These are phyloP conservation scores for Pythium insidiosum DNA, from an alignment of 352 stramenopile species.

Conservation along the genomic window DNA sequence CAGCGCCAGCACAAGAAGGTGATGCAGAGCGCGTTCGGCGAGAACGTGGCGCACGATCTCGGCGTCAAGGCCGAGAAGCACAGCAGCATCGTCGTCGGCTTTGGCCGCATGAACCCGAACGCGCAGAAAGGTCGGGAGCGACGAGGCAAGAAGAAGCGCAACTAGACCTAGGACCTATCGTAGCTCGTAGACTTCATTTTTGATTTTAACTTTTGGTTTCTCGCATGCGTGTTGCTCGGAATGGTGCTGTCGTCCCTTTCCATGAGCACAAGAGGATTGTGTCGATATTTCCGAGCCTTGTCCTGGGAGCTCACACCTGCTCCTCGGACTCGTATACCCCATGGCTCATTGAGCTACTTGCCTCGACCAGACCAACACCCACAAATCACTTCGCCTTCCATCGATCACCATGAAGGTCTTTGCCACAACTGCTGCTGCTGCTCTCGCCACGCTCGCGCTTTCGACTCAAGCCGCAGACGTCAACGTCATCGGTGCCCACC, in stretches of 20 bases:
- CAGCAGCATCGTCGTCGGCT: conserved; percentile 88
- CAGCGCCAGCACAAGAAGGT: conserved; percentile 89
- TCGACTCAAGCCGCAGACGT: background rate
- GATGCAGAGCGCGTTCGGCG: conserved; percentile 91
- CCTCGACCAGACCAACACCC: too few species aligned
- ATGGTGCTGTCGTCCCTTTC: too few species aligned
- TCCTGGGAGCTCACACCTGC: too few species aligned
- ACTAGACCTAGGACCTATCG: conserved; percentile 25
- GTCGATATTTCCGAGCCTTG: too few species aligned
- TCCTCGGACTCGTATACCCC: too few species aligned
- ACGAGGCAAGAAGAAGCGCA: conserved; percentile 96
- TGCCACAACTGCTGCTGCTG: background rate
- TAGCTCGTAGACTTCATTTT: too few species aligned
- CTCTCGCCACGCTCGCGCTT: background rate
- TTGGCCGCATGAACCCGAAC: conserved; percentile 96
- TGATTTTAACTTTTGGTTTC: too few species aligned
- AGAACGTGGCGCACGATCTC: conserved; percentile 91
- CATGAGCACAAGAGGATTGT: too few species aligned
- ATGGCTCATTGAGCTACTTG: too few species aligned
- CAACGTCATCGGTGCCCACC: background rate
- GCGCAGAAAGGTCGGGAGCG: conserved; percentile 93
- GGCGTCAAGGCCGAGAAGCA: conserved; percentile 90
- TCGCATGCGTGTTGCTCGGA: too few species aligned
- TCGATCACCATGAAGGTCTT: too few species aligned
- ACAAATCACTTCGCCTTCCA: too few species aligned